Percentiles rank a stretch among this genome's conserved stretches.
Conservation (phyloP, 1,284 basidiomycete genomes). For the Ustilago crameri region DNA sequence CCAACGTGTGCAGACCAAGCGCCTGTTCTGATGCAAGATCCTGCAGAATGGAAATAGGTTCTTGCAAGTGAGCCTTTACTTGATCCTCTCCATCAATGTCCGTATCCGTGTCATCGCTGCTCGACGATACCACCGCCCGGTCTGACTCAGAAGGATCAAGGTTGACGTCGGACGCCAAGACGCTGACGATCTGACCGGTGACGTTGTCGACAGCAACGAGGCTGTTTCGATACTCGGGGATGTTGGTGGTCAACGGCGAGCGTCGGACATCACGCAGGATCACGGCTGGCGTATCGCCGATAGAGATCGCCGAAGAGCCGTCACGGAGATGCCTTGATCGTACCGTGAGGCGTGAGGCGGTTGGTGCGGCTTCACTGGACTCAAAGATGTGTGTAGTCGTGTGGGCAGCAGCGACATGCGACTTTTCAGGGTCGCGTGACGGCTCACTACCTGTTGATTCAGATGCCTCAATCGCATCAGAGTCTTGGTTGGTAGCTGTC, state of each 20-base stretch:
- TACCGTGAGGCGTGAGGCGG: not conserved
- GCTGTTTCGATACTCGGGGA: slow-evolving; percentile 45
- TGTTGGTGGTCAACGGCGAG: not conserved
- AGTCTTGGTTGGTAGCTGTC: too few species aligned
- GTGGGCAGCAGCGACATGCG: too few species aligned
- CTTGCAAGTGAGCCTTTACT: slow-evolving; percentile 25
- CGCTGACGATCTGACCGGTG: slow-evolving; percentile 52
- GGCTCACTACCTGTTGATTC: too few species aligned
- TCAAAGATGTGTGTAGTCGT: not conserved
- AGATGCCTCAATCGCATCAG: too few species aligned
- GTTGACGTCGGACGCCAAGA: slow-evolving; percentile 47
- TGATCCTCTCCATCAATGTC: slow-evolving; percentile 18
- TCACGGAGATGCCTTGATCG: slow-evolving; percentile 22
- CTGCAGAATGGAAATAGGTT: slow-evolving; percentile 3
- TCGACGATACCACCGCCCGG: not conserved
- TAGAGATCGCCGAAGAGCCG: slow-evolving; percentile 14
- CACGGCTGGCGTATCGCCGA: slow-evolving; percentile 14
- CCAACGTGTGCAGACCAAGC: not conserved
- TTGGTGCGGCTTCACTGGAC: not conserved
- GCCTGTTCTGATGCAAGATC: not conserved
- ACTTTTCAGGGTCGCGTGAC: too few species aligned
- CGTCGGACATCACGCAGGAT: slow-evolving; percentile 7
- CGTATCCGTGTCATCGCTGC: slow-evolving; percentile 6
- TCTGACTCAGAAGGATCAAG: slow-evolving; percentile 14
- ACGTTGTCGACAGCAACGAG: slow-evolving; percentile 58